A percentile compares a stretch with the other conserved stretches of the same genome.
Evolutionary conservation across 1,139 yeast species (phyloP).

Genomic region (Petasospora rhodanensis): DNA sequence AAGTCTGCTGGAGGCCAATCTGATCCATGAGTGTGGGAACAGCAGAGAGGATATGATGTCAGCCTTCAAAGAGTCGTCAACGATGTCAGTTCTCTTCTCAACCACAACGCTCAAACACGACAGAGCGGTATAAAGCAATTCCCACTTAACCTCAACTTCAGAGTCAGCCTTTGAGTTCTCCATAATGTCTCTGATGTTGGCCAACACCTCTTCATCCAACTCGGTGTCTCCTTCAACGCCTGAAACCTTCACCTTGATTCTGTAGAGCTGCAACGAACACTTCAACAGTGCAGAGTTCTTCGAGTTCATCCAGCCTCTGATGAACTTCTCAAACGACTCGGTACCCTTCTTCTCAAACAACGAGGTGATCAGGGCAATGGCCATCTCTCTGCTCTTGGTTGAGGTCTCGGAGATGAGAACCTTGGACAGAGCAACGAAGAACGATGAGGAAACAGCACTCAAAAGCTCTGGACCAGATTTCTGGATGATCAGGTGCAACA

Average conservation of each 20-base stretch:
- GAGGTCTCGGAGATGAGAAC: conserved; percentile 76
- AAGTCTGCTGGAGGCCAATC: conserved; percentile 64
- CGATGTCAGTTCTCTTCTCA: conserved; percentile 15
- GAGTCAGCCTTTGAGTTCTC: conserved; percentile 33
- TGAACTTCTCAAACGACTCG: conserved; percentile 52
- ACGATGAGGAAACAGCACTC: conserved; percentile 61
- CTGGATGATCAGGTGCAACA: conserved; percentile 63
- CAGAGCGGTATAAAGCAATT: conserved; percentile 63
- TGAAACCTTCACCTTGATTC: conserved; percentile 50
- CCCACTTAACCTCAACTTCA: conserved; percentile 57
- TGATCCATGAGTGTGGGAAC: conserved; percentile 91
- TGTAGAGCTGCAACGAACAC: conserved; percentile 75
- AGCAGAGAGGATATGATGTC: conserved; percentile 52
- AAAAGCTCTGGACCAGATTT: conserved; percentile 65
- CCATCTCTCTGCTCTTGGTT: conserved; percentile 82
- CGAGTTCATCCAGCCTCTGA: conserved; percentile 62
- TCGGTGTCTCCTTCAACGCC: conserved; percentile 35
- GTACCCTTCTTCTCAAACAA: conserved; percentile 50
- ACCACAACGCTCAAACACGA: conserved; percentile 42
- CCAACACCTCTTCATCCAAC: conserved; percentile 37
- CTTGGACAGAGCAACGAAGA: conserved; percentile 78
- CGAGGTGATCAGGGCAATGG: conserved; percentile 55
- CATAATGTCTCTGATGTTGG: conserved; percentile 37
- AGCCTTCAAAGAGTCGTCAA: conserved; percentile 35
- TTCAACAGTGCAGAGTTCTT: conserved; percentile 54